A percentile compares a stretch with the other conserved stretches of the same genome.
Conservation (phyloP, 345 rosid genomes). For the Pelargonium nanum region DNA sequence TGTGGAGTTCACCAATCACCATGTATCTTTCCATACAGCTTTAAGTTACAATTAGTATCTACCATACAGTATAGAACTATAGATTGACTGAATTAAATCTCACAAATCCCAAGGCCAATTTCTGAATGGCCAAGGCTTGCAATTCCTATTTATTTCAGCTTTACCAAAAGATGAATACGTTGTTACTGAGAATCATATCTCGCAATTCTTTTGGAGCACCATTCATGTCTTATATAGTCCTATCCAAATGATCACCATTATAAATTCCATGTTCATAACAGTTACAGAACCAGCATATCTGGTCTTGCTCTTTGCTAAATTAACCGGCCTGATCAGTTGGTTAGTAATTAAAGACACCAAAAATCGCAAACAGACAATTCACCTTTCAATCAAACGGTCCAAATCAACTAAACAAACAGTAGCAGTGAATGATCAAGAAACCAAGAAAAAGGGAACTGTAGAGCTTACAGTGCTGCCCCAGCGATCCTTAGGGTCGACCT, state of each 20-base stretch:
- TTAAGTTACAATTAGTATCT: no score
- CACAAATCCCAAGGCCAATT: background rate
- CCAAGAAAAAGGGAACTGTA: background rate
- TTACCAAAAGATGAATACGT: background rate
- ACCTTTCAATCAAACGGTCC: background rate
- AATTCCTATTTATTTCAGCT: background rate
- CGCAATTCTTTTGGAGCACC: background rate
- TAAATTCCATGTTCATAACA: background rate
- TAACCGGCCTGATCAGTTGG: background rate
- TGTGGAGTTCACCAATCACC: no score
- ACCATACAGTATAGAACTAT: background rate
- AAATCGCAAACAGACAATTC: background rate
- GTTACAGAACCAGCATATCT: no score
- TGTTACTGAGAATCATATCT: background rate
- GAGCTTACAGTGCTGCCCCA: conserved; percentile 90
- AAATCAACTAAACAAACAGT: background rate
- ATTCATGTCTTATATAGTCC: background rate
- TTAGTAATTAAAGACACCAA: background rate
- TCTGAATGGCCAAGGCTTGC: background rate
- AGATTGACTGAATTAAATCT: background rate
- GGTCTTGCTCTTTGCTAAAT: no score
- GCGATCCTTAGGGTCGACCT: conserved; percentile 56
- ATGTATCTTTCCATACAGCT: background rate
- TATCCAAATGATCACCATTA: background rate
- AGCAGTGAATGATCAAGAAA: conserved; percentile 12